Evolutionary conservation across 1,284 basidiomycete genomes (phyloP).

Genomic region (Schizopora paradoxa): DNA sequence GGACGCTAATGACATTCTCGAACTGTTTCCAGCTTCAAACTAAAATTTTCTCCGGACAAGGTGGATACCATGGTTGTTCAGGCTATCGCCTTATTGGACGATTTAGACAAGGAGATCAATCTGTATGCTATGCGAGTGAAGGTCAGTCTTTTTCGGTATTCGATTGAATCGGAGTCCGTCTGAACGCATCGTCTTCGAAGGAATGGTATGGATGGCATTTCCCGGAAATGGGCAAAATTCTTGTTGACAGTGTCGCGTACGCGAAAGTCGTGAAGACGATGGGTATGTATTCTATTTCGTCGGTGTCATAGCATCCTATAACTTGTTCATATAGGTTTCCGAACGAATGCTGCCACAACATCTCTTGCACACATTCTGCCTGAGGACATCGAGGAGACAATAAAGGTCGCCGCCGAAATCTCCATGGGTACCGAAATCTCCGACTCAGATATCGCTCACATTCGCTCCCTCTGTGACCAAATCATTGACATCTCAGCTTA

Average conservation of each 20-base stretch:
- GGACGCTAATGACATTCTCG: not conserved
- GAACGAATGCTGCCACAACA: conserved; percentile 85
- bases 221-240: conserved; percentile 98
- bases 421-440: conserved; percentile 99
- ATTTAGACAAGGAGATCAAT: conserved; percentile 99
- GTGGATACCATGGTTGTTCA: conserved; percentile 99
- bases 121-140: conserved; percentile 99
- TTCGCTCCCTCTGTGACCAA: conserved; percentile 93
- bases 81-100: conserved; percentile 96
- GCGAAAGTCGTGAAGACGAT: conserved; percentile 86
- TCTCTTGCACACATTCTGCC: conserved; percentile 89
- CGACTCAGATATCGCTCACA: conserved; percentile 91
- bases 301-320: conserved; percentile 15
- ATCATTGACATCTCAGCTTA: conserved; percentile 95
- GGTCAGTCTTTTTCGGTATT: conserved; percentile 38
- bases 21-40: conserved; percentile 82
- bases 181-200: conserved; percentile 35
- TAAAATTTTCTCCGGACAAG: conserved; percentile 99
- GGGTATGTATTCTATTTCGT: conserved; percentile 44
- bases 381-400: conserved; percentile 87
- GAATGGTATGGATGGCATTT: conserved; percentile 99
- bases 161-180: conserved; percentile 1
- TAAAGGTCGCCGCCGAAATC: conserved; percentile 91
- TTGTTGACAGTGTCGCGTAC: conserved; percentile 95
- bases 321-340: conserved; percentile 59